phyloP scores from a whole-genome alignment of 345 rosid genomes.

The Gossypium anomalum region DNA sequence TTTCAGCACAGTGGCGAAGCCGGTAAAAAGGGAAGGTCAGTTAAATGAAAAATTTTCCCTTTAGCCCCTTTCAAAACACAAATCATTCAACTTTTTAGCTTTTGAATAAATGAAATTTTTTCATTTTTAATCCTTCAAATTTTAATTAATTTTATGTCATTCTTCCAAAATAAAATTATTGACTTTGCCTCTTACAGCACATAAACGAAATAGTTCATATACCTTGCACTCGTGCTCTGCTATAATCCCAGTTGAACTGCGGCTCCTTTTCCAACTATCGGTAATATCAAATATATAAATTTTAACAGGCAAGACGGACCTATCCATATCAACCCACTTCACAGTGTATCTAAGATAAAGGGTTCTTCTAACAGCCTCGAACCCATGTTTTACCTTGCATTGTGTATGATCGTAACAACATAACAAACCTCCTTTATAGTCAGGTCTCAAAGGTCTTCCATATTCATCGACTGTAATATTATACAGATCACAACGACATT shows the following conservation, averaged over 20 bases:
- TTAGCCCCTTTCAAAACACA: no score
- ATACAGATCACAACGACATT: slow-evolving; percentile 70
- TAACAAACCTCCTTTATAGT: slow-evolving; percentile 58
- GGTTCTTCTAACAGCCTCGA: slow-evolving; percentile 39
- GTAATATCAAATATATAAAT: slow-evolving; percentile 75
- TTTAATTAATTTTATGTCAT: no score
- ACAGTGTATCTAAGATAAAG: slow-evolving; percentile 63
- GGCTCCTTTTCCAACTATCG: slow-evolving; percentile 46
- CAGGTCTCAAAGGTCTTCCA: slow-evolving; percentile 47
- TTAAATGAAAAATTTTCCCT: no score
- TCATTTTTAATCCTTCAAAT: no score
- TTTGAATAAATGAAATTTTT: no score
- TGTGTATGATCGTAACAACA: slow-evolving; percentile 73
- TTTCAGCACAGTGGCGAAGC: background rate
- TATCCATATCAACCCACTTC: slow-evolving; percentile 70
- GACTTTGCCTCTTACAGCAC: no score
- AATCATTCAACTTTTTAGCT: no score
- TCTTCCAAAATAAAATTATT: no score
- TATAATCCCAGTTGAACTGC: slow-evolving; percentile 31
- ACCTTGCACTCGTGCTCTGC: slow-evolving; percentile 64
- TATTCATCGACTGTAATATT: slow-evolving; percentile 60
- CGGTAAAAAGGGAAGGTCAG: no score
- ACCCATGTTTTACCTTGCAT: slow-evolving; percentile 54
- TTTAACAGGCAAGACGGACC: slow-evolving; percentile 51
- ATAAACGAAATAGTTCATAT: slow-evolving; percentile 7